Conservation (phyloP, 2,329 filamentous ascomycete species). For the Aspergillus sojae region DNA sequence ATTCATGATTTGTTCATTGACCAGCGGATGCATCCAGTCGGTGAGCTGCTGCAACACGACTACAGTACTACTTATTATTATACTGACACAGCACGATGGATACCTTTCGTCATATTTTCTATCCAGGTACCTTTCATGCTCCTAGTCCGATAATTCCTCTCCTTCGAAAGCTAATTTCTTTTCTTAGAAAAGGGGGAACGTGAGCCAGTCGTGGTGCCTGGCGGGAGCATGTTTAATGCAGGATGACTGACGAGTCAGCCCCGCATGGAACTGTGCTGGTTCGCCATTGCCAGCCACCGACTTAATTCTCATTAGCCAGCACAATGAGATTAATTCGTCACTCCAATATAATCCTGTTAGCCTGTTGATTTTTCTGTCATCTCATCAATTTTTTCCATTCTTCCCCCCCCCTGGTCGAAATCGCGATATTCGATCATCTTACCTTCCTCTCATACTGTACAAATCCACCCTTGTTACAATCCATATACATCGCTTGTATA, state of each 20-base stretch:
- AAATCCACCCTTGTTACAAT: not conserved
- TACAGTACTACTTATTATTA: not conserved
- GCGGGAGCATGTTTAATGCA: not conserved
- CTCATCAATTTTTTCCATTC: not conserved
- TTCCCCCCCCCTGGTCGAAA: not conserved
- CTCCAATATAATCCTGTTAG: conserved; percentile 7
- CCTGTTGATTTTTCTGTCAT: not conserved
- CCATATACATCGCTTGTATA: not conserved
- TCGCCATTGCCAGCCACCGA: conserved; percentile 33
- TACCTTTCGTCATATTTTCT: not conserved
- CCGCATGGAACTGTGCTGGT: conserved; percentile 17
- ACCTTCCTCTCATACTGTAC: not conserved
- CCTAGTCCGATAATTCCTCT: not conserved
- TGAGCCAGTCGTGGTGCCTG: not conserved
- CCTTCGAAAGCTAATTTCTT: not conserved
- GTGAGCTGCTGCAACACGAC: not conserved
- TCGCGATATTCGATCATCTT: not conserved
- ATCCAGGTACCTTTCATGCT: not conserved
- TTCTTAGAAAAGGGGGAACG: not conserved
- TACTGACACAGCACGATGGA: not conserved
- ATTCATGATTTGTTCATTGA: not conserved
- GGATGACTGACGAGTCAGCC: conserved; percentile 1
- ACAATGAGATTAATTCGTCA: conserved; percentile 1
- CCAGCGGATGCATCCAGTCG: not conserved
- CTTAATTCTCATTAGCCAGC: conserved; percentile 19